A percentile compares a stretch with the other conserved stretches of the same genome.
Conservation (phyloP, 164 flowering plant genomes). For the Chimonanthus praecox region DNA sequence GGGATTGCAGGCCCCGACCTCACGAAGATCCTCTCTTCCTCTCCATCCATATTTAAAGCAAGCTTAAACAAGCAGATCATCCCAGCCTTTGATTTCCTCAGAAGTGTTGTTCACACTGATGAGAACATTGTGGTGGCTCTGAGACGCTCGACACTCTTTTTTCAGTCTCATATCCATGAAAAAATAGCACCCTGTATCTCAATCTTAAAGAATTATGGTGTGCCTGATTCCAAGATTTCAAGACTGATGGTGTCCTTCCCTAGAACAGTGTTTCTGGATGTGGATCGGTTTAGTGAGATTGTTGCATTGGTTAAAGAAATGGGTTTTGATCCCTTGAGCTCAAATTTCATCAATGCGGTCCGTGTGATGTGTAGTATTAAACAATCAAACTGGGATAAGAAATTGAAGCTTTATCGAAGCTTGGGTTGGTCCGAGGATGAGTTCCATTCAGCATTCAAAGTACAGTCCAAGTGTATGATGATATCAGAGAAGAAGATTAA, state of each 20-base stretch:
- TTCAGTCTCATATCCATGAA: not conserved
- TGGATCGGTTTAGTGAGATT: conserved; percentile 5
- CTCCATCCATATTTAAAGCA: not conserved
- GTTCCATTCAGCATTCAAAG: not conserved
- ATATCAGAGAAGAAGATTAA: not conserved
- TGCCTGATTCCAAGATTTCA: conserved; percentile 1
- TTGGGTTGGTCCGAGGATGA: conserved; percentile 6
- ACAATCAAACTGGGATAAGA: not conserved
- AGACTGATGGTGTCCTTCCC: not conserved
- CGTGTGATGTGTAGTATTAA: not conserved
- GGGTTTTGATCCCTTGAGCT: not conserved
- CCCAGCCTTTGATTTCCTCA: not conserved
- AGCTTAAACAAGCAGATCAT: not conserved
- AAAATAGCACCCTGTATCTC: not conserved
- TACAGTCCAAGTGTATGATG: not conserved
- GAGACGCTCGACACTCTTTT: not conserved
- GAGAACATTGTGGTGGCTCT: not conserved
- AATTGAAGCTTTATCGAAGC: not conserved
- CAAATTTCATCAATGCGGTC: not conserved
- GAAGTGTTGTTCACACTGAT: not conserved
- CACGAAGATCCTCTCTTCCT: not conserved
- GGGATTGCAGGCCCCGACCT: not conserved
- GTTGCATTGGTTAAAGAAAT: not conserved
- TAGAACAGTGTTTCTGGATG: not conserved
- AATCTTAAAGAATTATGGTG: not conserved